These are phyloP conservation scores for Blastocystis sp. DNA, from an alignment of 352 stramenopile genomes.

Conservation along the genomic window DNA sequence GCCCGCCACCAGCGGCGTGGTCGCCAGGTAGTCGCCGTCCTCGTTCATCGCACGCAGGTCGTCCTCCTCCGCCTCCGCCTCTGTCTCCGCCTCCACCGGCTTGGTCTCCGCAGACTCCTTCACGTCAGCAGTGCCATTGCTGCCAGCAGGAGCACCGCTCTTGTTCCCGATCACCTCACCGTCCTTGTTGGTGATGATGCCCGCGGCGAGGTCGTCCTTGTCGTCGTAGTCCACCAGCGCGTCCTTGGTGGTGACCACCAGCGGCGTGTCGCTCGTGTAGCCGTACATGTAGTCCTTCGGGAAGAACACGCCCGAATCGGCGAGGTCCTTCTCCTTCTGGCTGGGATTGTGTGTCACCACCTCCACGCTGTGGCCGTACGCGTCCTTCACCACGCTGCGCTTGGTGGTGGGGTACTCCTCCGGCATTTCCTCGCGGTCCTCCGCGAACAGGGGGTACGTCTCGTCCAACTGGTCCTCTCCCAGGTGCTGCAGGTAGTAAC, in stretches of 20 bases:
- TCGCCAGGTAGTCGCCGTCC: not conserved
- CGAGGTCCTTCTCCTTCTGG: slow-evolving; percentile 5
- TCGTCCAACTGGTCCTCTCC: slow-evolving; percentile 3
- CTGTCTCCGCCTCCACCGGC: not conserved
- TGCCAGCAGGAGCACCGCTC: no score
- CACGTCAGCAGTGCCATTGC: no score
- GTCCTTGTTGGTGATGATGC: no score
- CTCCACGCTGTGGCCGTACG: not conserved
- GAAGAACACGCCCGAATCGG: slow-evolving; percentile 6
- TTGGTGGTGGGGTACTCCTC: not conserved
- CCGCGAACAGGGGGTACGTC: slow-evolving; percentile 1
- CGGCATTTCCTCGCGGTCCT: slow-evolving; percentile 7
- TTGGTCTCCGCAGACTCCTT: not conserved
- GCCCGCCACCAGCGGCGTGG: not conserved
- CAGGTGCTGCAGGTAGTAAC: slow-evolving; percentile 13
- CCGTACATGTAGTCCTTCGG: not conserved
- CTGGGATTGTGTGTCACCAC: not conserved
- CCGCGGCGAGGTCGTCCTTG: not conserved
- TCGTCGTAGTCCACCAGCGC: no score
- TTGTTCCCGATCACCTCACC: no score
- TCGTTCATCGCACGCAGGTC: not conserved
- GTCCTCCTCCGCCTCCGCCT: not conserved
- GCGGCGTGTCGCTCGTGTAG: not conserved
- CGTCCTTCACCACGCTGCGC: not conserved
- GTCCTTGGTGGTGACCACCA: not conserved